A percentile compares a stretch with the other conserved stretches of the same genome.
These are phyloP conservation scores for Metschnikowia aberdeeniae DNA, from an alignment of 805 yeast species.

Conservation along the genomic window DNA sequence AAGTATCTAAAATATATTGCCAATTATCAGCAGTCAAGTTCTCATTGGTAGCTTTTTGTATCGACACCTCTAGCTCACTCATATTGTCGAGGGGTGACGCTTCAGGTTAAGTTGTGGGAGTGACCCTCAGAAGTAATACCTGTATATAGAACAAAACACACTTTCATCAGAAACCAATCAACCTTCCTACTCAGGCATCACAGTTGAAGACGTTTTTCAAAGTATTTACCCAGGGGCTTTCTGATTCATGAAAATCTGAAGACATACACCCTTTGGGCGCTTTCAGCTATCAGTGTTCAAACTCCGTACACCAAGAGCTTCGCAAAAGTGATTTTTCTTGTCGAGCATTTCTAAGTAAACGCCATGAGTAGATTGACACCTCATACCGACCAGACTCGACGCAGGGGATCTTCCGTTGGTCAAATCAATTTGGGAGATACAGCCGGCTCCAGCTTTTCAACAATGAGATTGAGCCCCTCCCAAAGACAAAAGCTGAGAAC, in stretches of 20 bases:
- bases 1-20: conserved; percentile 42
- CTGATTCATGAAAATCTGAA: too few species aligned
- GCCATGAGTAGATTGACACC: conserved; percentile 12
- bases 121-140: conserved; percentile 1
- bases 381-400: conserved; percentile 20
- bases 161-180: background rate
- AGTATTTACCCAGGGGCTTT: too few species aligned
- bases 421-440: conserved; percentile 71
- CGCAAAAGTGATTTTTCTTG: background rate
- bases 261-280: too few species aligned
- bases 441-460: conserved; percentile 60
- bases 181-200: too few species aligned
- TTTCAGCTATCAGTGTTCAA: too few species aligned
- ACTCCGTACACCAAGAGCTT: background rate
- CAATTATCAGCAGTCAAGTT: conserved; percentile 41
- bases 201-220: too few species aligned
- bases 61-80: conserved; percentile 18
- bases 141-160: background rate
- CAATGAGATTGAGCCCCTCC: conserved; percentile 51
- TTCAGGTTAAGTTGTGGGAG: background rate
- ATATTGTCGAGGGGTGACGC: background rate
- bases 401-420: conserved; percentile 70
- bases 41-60: conserved; percentile 38
- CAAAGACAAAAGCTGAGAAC: conserved; percentile 32
- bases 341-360: background rate